Conservation (phyloP, 2,329 filamentous ascomycete species). For the Mycosphaerella sp. region DNA sequence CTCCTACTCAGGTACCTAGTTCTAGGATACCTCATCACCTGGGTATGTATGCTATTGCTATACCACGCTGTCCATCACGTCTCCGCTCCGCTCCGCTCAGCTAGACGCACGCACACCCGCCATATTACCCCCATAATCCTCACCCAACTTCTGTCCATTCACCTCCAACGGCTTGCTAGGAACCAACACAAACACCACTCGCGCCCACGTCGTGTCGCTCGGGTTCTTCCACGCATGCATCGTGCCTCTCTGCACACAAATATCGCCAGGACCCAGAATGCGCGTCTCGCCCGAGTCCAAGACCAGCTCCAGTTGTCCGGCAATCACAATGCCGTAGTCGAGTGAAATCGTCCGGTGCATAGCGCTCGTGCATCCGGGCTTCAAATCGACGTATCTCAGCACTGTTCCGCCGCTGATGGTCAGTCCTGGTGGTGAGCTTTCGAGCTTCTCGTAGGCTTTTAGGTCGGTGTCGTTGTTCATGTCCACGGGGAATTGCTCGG, state of each 20-base stretch:
- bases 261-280: slow-evolving; percentile 29
- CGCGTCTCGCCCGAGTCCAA: slow-evolving; percentile 31
- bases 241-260: slow-evolving; percentile 32
- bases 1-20: no score
- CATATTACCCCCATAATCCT: slow-evolving; percentile 28
- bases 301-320: slow-evolving; percentile 30
- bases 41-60: no score
- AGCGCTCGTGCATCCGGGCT: slow-evolving; percentile 22
- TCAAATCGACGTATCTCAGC: slow-evolving; percentile 32
- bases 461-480: slow-evolving; percentile 45
- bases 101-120: slow-evolving; percentile 23
- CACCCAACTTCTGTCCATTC: slow-evolving; percentile 24
- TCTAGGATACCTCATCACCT: no score
- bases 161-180: slow-evolving; percentile 25
- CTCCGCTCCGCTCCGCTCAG: background rate
- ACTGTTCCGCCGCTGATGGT: slow-evolving; percentile 44
- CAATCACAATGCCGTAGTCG: slow-evolving; percentile 32
- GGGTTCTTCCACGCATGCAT: slow-evolving; percentile 34
- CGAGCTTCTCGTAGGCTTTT: slow-evolving; percentile 39
- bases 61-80: no score
- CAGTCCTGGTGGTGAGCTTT: slow-evolving; percentile 43
- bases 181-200: slow-evolving; percentile 33
- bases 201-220: slow-evolving; percentile 26
- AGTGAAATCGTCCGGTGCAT: slow-evolving; percentile 33
- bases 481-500: slow-evolving; percentile 43